Base-by-base conservation (phyloP, 169 alveolate genomes). In the Eimeria tenella region DNA sequence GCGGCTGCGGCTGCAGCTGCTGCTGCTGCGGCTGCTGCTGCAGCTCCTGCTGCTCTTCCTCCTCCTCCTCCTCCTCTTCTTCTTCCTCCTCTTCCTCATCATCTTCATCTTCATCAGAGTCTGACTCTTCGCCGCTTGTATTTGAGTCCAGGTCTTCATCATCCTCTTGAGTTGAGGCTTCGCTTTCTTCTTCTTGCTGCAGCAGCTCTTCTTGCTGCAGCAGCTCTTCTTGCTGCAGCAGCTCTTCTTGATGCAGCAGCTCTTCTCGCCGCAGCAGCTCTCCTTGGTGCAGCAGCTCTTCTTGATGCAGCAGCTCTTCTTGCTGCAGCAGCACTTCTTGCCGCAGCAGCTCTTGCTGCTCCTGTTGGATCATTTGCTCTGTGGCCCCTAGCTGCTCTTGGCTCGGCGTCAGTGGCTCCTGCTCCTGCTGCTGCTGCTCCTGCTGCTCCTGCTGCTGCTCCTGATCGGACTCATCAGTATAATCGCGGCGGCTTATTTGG, bases 141-240 rank as follows among this genome's bases (percentile, higher is more conserved):
- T 52, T 19, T 74, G 84, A 0, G 42, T 42, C 25, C 1, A 56
- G 13, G 5, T 25, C 84, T 0, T 25, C 60, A 1, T 31, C 31
- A 42, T 9, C 31, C 68, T 58, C 68, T 58, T 11, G 19, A 58
- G 68, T 10, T 19, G 60, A 49, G 19, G 25, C 84, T 10, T 68
- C 77, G 25, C 25, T 11, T 21, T 68, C 77, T 23, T 6, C 77
- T 68, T 74, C 84, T 74, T 49, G 55, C 84, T 74, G 84, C 84
- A 25, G 84, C 84, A 74, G 84, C 49, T 42, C 21, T 42, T 74
- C 84, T 17, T 25, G 84, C 84, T 74, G 84, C 84, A 9, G 58
- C 84, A 9, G 25, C 9, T 74, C 60, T 15, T 19, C 8, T 21
- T 74, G 84, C 62, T 74, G 84, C 62, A 25, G 84, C 84, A 10